Base-by-base conservation (phyloP, 495 filamentous ascomycete genomes). In the Penicillium simplicissimum region DNA sequence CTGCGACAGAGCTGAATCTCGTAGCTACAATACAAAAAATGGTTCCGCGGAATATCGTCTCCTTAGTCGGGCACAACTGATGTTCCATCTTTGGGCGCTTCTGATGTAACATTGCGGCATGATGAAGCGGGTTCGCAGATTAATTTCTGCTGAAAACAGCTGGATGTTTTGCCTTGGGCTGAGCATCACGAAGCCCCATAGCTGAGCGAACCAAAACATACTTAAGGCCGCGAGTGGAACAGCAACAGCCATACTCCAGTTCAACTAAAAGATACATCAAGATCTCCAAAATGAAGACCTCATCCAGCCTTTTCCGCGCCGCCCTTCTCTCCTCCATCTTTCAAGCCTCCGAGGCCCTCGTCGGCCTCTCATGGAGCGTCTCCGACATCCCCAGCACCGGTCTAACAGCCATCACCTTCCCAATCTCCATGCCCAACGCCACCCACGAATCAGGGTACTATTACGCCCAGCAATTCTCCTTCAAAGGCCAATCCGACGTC, bases 401-500 rank as follows among this genome's bases (percentile, higher is more conserved):
- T 1, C 47, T 73, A 8, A 53, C 35, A 1, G 68, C 71, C 48
- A 69, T 73, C 7, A 69, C 59, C 19, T 73, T 73, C 61, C 71
- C 71, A 13, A 71, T 73, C n/a, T 48, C 67, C n/a, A 67, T 73
- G 53, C 38, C 62, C 21, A 23, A 62, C 55, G 59, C 68, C 17
- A 38, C 64, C n/a, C 68, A 71, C 33, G 34, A 63, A 33, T 52
- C 49, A 7, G 71, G 71, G 17, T 71, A 59, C 62, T 73, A 69
- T 55, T 73, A 66, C 55, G 71, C 68, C 0, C 66, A 71, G 25
- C 68, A 73, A 60, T 73, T 58, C 66, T 42, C 21, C 57, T 73
- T 73, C 66, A n/a, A 36, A 19, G 53, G 53, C 31, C 52, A 64
- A 37, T 13, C 37, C 3, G 62, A 71, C 48, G 54, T 69, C 14